These are phyloP conservation scores for Goffeauzyma gilvescens DNA, from an alignment of 768 basidiomycete genomes.

Conservation along the genomic window DNA sequence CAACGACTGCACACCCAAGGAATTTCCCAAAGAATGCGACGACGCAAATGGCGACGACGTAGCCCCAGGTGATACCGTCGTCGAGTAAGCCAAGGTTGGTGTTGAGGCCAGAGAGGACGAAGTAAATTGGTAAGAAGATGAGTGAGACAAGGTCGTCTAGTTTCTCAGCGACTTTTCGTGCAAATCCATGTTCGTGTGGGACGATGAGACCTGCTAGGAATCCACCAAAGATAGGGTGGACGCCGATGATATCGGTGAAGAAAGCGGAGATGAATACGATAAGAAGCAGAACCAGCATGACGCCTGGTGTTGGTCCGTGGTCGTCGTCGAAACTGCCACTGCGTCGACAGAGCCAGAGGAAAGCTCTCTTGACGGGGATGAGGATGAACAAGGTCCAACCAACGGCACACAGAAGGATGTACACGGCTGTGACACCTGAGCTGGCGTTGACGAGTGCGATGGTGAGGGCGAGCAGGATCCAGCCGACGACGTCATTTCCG, in stretches of 20 bases:
- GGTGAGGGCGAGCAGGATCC: conserved; percentile 64
- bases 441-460: conserved; percentile 68
- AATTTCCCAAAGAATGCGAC: conserved; percentile 70
- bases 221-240: conserved; percentile 45
- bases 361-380: conserved; percentile 46
- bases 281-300: conserved; percentile 64
- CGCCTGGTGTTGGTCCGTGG: conserved; percentile 44
- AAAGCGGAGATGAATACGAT: conserved; percentile 57
- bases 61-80: conserved; percentile 62
- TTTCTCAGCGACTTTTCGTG: conserved; percentile 61
- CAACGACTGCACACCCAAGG: conserved; percentile 44
- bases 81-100: conserved; percentile 66
- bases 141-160: conserved; percentile 70
- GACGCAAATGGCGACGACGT: conserved; percentile 50
- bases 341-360: conserved; percentile 46
- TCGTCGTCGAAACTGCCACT: conserved; percentile 57
- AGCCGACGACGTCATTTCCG: conserved; percentile 60
- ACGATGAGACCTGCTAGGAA: conserved; percentile 67
- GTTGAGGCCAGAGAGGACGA: conserved; percentile 64
- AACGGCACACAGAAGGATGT: conserved; percentile 49
- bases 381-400: conserved; percentile 52
- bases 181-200: conserved; percentile 64
- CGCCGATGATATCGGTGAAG: conserved; percentile 39
- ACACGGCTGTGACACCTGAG: conserved; percentile 55
- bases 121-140: conserved; percentile 66